Evolutionary conservation across 1,284 basidiomycete genomes (phyloP), one percentile per base, ranked within the genome.

Genomic region (Coriolopsis trogii): DNA sequence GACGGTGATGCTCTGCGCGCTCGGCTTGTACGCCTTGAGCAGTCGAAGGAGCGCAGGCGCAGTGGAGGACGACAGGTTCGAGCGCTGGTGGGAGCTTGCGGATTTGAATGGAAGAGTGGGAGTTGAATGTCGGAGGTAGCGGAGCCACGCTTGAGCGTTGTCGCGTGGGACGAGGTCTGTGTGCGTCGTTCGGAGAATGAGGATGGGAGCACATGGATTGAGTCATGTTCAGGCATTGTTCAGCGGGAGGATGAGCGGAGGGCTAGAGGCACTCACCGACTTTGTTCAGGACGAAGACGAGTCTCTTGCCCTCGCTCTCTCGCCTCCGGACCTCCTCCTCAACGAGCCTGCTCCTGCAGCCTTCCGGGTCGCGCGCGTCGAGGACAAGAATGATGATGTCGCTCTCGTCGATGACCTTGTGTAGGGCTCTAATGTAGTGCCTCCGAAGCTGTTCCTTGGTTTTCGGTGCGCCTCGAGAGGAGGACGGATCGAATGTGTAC

Each of bases 41-140:
- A 99, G 79, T 48, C 91, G 88, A 20, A 98, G 76, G 1, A 99
- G 77, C 0, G 87, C 82, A 0, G 92, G 91, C 0, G 93, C 90
- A 0, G 91, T 90, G 0, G 81, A 74, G 1, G 85, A 89, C 3
- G 81, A 89, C 31, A 95, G 82, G 67, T 92, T 88, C 10, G 81
- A 79, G 29, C 94, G 85, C 68, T 96, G 95, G 45, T 76, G 70
- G 36, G 91, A 85, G 1, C 91, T 86, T 0, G 90, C 91, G 0
- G 93, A 94, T 58, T 93, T 89, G 79, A 98, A 98, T 0, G 97
- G 93, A 46, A 99, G 81, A 0, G 94, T 95, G 0, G 96, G 95
- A 5, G 94, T 95, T 15, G 89, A 87, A 67, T 97, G 91, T 12
- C 95, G 87, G 5, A 99, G 81, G 68, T 96, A 84, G 54, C 85